These are phyloP conservation scores for Geranium rotundifolium DNA, from an alignment of 345 rosid species.

Conservation along the genomic window DNA sequence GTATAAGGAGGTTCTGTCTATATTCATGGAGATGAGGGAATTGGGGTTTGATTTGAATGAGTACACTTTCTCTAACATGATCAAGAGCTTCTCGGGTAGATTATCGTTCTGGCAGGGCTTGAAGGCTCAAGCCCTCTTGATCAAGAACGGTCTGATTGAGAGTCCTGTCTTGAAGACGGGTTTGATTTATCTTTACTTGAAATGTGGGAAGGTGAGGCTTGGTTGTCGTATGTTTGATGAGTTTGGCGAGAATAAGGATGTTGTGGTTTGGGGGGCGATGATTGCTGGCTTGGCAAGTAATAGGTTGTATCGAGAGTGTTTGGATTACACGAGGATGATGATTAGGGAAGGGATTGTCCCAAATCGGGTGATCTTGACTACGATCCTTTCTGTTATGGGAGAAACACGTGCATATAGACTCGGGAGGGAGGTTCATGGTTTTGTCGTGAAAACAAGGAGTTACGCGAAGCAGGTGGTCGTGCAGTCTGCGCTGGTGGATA, in stretches of 20 bases:
- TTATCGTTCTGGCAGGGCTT: conserved; percentile 58
- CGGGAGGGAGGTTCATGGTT: conserved; percentile 29
- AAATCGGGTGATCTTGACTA: conserved; percentile 59
- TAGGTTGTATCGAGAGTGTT: conserved; percentile 48
- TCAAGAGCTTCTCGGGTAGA: conserved; percentile 83
- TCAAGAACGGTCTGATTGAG: conserved; percentile 54
- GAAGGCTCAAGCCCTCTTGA: conserved; percentile 58
- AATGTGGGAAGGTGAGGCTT: conserved; percentile 63
- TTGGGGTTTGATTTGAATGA: conserved; percentile 61
- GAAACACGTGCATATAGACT: conserved; percentile 2
- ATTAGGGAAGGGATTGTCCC: conserved; percentile 47
- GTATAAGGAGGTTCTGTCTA: conserved; percentile 47
- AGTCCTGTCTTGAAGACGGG: conserved; percentile 50
- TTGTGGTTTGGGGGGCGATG: conserved; percentile 71
- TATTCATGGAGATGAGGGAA: conserved; percentile 58
- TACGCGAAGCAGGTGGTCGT: conserved; percentile 39
- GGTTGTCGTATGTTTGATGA: conserved; percentile 59
- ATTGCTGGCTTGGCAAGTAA: conserved; percentile 75
- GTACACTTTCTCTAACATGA: conserved; percentile 52
- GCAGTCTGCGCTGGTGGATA: conserved; percentile 58
- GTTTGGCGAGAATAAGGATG: conserved; percentile 47
- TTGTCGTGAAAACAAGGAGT: conserved; percentile 33
- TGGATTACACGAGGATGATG: conserved; percentile 59
- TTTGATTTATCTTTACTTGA: conserved; percentile 67
- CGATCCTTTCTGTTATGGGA: conserved; percentile 61